Evolutionary conservation across 805 yeast species (phyloP).

Genomic region (Saccharomycopsis sp.): DNA sequence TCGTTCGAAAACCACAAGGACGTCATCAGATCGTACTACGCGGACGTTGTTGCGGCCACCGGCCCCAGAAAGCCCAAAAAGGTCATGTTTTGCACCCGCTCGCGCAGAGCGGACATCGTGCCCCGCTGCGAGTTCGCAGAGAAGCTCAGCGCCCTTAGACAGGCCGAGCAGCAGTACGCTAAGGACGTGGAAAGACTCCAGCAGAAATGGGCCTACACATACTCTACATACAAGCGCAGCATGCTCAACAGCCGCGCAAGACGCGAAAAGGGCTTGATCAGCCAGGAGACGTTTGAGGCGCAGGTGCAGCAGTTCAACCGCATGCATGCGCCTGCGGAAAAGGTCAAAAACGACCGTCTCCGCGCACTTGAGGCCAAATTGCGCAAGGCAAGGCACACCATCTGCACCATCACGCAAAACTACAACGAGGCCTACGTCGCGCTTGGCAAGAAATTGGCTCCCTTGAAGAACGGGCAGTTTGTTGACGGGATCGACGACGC

Average conservation of each 20-base stretch:
- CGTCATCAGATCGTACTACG: neutral
- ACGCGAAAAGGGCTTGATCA: neutral
- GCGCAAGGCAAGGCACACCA: neutral
- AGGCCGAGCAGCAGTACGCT: neutral
- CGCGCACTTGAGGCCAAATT: neutral
- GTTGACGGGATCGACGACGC: slow-evolving; percentile 4
- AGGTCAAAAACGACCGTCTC: neutral
- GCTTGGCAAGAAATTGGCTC: neutral
- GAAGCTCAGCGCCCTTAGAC: neutral
- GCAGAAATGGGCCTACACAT: neutral
- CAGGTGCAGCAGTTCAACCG: neutral
- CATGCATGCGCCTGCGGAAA: neutral
- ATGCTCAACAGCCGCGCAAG: neutral
- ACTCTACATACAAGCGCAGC: neutral
- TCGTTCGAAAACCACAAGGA: neutral
- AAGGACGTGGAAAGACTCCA: neutral
- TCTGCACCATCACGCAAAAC: neutral
- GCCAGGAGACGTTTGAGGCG: neutral
- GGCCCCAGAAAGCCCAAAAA: neutral
- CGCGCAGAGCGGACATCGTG: neutral
- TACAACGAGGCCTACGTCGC: neutral
- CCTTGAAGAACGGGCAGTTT: slow-evolving; percentile 16
- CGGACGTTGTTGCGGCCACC: neutral
- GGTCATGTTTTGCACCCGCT: neutral
- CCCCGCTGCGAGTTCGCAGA: neutral